Conservation (phyloP, 1,284 basidiomycete genomes). For the Sporisorium reilianum region DNA sequence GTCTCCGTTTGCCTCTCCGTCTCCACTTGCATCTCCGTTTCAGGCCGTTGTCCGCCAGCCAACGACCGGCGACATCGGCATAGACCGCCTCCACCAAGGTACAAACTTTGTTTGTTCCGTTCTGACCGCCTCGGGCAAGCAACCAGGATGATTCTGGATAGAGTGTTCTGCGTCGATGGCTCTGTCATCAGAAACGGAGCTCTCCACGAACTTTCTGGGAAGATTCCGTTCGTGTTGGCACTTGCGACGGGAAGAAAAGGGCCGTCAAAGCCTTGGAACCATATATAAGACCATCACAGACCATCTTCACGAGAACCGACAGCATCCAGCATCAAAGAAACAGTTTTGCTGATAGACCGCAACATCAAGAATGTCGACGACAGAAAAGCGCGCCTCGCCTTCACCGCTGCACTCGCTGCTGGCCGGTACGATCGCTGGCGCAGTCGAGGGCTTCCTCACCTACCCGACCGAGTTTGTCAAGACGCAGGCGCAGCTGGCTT, state of each 20-base stretch:
- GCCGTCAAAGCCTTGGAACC: background rate
- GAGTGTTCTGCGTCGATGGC: too few relatives aligned
- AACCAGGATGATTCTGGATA: too few relatives aligned
- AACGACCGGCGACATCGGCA: background rate
- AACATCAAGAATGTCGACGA: constrained; percentile 11
- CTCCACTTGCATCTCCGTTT: background rate
- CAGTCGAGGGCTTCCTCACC: constrained; percentile 79
- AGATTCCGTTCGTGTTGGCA: background rate
- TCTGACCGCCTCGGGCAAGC: too few relatives aligned
- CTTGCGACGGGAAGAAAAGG: background rate
- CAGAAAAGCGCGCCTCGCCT: constrained; percentile 17
- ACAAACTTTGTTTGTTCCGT: background rate
- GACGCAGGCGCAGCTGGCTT: constrained; percentile 72
- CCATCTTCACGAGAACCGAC: background rate
- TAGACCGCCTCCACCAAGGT: background rate
- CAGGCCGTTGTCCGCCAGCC: too few relatives aligned
- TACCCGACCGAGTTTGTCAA: constrained; percentile 94
- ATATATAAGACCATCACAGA: background rate
- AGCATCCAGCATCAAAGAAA: background rate
- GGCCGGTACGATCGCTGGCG: constrained; percentile 90
- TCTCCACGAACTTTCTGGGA: background rate
- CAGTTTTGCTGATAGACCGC: too few relatives aligned
- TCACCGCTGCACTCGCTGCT: constrained; percentile 46
- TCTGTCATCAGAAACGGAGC: background rate
- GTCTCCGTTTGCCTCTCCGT: background rate